These are phyloP conservation scores for Populus hybrid DNA, from an alignment of 441 rosid species.

Conservation along the genomic window DNA sequence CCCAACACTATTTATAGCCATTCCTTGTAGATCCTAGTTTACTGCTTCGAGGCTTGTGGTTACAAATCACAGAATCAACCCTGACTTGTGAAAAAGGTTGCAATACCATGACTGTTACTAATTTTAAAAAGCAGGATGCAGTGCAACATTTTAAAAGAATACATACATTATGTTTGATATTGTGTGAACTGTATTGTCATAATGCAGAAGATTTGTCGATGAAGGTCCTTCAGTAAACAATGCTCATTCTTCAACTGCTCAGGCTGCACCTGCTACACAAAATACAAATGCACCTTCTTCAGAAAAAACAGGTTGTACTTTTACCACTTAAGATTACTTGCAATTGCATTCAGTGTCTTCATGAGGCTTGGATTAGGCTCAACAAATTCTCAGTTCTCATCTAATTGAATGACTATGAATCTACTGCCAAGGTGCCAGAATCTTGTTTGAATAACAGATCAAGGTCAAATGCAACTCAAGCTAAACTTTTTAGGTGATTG, in stretches of 20 bases:
- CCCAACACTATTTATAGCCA: background rate
- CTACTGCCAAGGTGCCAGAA: background rate
- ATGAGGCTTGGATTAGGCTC: background rate
- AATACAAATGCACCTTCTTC: conserved; percentile 16
- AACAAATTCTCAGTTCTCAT: background rate
- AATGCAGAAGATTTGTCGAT: conserved; percentile 54
- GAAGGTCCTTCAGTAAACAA: conserved; percentile 35
- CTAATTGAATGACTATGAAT: background rate
- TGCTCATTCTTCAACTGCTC: conserved; percentile 20
- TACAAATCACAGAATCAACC: background rate
- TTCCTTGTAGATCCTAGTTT: background rate
- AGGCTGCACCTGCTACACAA: conserved; percentile 29
- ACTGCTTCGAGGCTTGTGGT: background rate
- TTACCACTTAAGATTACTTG: conserved; percentile 9
- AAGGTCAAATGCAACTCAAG: background rate
- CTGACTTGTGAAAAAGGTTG: background rate
- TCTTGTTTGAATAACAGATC: background rate
- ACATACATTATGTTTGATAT: conserved; percentile 1
- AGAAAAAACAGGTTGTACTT: conserved; percentile 38
- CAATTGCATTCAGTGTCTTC: background rate
- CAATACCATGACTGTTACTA: background rate
- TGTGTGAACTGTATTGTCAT: conserved; percentile 11
- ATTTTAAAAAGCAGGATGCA: background rate
- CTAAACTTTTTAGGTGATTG: background rate
- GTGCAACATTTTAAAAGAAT: background rate